Conservation (phyloP, 176 grass and related monocot genomes). For the Rhynchospora pubera region DNA sequence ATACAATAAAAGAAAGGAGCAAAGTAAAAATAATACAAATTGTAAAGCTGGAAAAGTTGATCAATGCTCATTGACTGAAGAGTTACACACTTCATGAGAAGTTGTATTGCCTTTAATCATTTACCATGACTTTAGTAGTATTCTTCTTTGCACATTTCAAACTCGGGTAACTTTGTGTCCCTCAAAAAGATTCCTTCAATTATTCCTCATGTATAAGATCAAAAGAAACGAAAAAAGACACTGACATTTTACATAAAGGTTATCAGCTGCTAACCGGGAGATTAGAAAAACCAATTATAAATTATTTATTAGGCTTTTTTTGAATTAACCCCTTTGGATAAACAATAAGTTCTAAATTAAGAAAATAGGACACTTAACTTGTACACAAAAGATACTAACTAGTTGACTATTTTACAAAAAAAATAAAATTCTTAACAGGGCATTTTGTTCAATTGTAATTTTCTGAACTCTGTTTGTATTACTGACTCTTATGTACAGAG, state of each 20-base stretch:
- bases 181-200: constrained; percentile 19
- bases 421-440: no score
- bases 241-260: neutral
- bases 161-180: constrained; percentile 5
- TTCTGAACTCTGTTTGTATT: neutral
- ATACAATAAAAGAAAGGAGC: neutral
- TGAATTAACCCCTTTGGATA: neutral
- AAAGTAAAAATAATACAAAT: constrained; percentile 14
- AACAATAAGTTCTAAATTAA: no score
- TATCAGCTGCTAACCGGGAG: neutral
- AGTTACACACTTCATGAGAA: neutral
- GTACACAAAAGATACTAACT: no score
- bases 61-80: constrained; percentile 1
- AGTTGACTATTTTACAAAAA: no score
- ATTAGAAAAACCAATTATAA: neutral
- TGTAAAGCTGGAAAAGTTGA: constrained; percentile 11
- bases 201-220: neutral
- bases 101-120: neutral
- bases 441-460: neutral
- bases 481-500: constrained; percentile 25
- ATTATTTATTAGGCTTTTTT: neutral
- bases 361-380: no score
- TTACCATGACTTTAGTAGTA: constrained; percentile 9
- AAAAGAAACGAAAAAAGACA: neutral
- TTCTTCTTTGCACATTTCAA: constrained; percentile 4